These are phyloP conservation scores for Pichia rugopelliculosa DNA, from an alignment of 805 yeast species.

Conservation along the genomic window DNA sequence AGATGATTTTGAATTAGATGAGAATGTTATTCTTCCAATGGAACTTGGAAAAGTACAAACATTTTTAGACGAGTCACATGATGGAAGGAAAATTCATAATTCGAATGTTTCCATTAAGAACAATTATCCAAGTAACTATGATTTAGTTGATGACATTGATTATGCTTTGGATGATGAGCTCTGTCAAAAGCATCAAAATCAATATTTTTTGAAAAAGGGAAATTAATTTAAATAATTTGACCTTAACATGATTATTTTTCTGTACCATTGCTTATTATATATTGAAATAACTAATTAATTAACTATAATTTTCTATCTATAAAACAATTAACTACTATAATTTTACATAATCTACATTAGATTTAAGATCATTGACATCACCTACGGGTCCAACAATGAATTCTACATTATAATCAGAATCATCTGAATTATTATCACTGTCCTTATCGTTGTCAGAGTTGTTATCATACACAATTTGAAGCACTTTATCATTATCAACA, in stretches of 20 bases:
- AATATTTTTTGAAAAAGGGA: not conserved
- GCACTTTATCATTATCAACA: constrained; percentile 26
- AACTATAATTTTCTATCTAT: not conserved
- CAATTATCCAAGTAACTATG: not conserved
- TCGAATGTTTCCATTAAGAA: constrained; percentile 4
- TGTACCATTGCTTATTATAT: constrained; percentile 1
- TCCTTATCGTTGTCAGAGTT: constrained; percentile 1
- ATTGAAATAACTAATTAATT: not conserved
- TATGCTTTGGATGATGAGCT: constrained; percentile 13
- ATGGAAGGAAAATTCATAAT: not conserved
- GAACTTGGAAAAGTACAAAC: constrained; percentile 5
- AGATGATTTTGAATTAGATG: not conserved
- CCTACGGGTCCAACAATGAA: constrained; percentile 12
- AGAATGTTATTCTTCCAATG: constrained; percentile 1
- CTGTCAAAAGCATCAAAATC: not conserved
- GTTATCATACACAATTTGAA: constrained; percentile 9
- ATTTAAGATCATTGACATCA: not conserved
- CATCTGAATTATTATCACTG: constrained; percentile 9
- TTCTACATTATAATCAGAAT: constrained; percentile 14
- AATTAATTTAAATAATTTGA: not conserved
- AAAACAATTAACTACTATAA: not conserved
- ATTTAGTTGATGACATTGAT: constrained; percentile 13
- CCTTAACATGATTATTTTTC: not conserved
- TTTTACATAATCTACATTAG: not conserved
- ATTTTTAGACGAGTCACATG: constrained; percentile 1